These are phyloP conservation scores for Linnemannia schmuckeri DNA, from an alignment of 192 early-diverging fungal genomes.

Conservation along the genomic window DNA sequence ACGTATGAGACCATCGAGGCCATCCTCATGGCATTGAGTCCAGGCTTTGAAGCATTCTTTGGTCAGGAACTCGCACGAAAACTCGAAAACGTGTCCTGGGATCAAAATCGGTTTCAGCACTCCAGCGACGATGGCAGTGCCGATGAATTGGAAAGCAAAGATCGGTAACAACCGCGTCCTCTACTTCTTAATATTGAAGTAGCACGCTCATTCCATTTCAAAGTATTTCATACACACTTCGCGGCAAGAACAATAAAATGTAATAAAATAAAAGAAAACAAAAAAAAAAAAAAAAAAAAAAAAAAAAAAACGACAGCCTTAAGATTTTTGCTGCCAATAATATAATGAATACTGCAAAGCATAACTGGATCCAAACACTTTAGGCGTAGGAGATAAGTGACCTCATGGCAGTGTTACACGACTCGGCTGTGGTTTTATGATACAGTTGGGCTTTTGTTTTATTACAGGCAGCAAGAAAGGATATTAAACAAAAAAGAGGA, in stretches of 20 bases:
- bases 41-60: conserved; percentile 47
- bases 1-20: conserved; percentile 50
- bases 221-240: too few species aligned
- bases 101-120: conserved; percentile 19
- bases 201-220: background rate
- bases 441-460: too few species aligned
- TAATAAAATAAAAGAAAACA: background rate
- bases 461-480: too few species aligned
- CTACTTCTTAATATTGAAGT: background rate
- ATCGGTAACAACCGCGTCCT: background rate
- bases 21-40: conserved; percentile 46
- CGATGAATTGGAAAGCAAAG: background rate
- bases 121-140: conserved; percentile 4
- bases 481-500: background rate
- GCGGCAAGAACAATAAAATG: too few species aligned
- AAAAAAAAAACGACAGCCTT: background rate
- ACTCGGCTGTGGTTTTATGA: too few species aligned
- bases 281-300: too few species aligned
- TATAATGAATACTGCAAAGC: too few species aligned
- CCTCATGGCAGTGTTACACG: too few species aligned
- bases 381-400: too few species aligned
- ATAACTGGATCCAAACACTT: too few species aligned
- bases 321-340: too few species aligned
- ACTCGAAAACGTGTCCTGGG: conserved; percentile 28
- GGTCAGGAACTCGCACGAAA: conserved; percentile 33